Conservation (phyloP, 805 yeast species). For the Metschnikowia koreensis region DNA sequence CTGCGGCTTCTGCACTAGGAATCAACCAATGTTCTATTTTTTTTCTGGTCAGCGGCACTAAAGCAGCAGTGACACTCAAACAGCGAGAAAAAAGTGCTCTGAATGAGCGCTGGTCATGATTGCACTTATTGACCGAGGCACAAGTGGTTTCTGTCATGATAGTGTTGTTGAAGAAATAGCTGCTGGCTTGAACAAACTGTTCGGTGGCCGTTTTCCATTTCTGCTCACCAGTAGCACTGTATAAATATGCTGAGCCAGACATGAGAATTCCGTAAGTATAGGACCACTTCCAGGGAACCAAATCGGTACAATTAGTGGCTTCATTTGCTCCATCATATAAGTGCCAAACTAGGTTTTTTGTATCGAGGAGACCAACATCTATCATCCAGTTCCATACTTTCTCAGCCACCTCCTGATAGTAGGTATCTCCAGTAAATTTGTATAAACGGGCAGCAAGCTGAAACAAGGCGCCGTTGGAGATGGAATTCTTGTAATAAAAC, state of each 20-base stretch:
- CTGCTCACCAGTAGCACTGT: constrained; percentile 53
- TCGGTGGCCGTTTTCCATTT: constrained; percentile 42
- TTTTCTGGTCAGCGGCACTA: constrained; percentile 50
- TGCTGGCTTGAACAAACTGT: constrained; percentile 37
- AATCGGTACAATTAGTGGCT: constrained; percentile 44
- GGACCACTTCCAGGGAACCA: constrained; percentile 57
- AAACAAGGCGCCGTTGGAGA: constrained; percentile 44
- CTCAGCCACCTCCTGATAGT: constrained; percentile 42
- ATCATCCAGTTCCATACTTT: constrained; percentile 46
- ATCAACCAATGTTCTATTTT: constrained; percentile 30
- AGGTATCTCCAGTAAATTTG: constrained; percentile 38
- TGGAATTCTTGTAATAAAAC: constrained; percentile 45
- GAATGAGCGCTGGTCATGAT: constrained; percentile 75
- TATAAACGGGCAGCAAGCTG: constrained; percentile 46
- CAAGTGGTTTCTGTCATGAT: constrained; percentile 65
- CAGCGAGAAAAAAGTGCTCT: constrained; percentile 64
- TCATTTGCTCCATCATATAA: constrained; percentile 57
- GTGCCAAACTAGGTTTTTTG: constrained; percentile 16
- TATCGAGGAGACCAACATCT: constrained; percentile 22
- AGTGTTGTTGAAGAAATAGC: constrained; percentile 36
- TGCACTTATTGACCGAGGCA: constrained; percentile 51
- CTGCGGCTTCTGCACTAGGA: constrained; percentile 65
- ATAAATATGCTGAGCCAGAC: constrained; percentile 68
- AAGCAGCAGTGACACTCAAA: constrained; percentile 53
- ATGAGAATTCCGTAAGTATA: constrained; percentile 68